Conservation (phyloP, 2,329 filamentous ascomycete genomes). For the Setomelanomma holmii region DNA sequence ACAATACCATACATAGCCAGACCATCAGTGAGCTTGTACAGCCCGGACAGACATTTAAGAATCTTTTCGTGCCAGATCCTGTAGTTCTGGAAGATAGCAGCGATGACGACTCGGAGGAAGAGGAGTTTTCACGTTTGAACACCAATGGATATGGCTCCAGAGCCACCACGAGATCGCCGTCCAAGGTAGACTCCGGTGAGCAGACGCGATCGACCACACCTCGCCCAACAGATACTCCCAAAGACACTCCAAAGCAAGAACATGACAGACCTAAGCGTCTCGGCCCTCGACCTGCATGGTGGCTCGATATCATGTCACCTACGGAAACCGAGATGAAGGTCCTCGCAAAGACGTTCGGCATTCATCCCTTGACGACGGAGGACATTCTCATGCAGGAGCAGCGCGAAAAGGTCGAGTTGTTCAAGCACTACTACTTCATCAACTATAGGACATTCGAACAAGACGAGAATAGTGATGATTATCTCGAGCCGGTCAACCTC, state of each 20-base stretch:
- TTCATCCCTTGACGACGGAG: conserved; percentile 93
- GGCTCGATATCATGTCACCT: conserved; percentile 90
- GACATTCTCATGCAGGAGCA: conserved; percentile 98
- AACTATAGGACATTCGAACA: conserved; percentile 99
- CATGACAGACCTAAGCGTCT: conserved; percentile 51
- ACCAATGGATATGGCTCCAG: conserved; percentile 36
- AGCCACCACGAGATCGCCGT: conserved; percentile 38
- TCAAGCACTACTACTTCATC: conserved; percentile 97
- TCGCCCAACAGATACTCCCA: conserved; percentile 49
- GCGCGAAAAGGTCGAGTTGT: conserved; percentile 96
- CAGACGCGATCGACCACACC: conserved; percentile 61
- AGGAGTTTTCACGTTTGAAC: conserved; percentile 39
- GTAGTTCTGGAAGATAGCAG: conserved; percentile 66
- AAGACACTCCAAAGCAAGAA: conserved; percentile 30
- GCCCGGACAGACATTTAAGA: conserved; percentile 80
- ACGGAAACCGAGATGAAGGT: conserved; percentile 97
- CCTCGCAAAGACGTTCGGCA: conserved; percentile 89
- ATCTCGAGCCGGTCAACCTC: conserved; percentile 95
- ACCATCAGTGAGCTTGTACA: conserved; percentile 93
- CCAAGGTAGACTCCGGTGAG: conserved; percentile 45
- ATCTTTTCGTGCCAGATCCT: conserved; percentile 92
- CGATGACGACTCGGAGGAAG: conserved; percentile 69
- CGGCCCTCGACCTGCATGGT: conserved; percentile 91
- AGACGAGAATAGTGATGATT: conserved; percentile 85
- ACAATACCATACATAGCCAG: conserved; percentile 94